Evolutionary conservation across 2,329 filamentous ascomycete species (phyloP).

Genomic region (Trichoderma brevicompactum): DNA sequence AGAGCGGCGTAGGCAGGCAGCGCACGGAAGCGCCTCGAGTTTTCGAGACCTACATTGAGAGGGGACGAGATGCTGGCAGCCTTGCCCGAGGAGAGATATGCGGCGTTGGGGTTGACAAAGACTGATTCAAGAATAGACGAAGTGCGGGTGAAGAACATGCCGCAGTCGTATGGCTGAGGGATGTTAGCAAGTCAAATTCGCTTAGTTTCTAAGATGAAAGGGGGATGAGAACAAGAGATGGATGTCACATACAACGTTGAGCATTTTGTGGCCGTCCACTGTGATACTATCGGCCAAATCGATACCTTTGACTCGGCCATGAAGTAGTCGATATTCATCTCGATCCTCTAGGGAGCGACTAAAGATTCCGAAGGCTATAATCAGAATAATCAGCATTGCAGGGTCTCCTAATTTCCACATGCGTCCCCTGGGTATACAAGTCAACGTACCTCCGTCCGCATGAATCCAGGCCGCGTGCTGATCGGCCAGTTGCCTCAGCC

Average conservation of each 20-base stretch:
- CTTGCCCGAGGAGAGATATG: conserved; percentile 65
- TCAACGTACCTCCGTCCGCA: conserved; percentile 70
- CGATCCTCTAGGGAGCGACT: conserved; percentile 65
- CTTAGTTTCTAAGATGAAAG: background rate
- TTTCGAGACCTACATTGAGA: conserved; percentile 85
- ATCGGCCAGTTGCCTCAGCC: conserved; percentile 72
- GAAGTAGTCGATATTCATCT: conserved; percentile 60
- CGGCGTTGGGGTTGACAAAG: conserved; percentile 84
- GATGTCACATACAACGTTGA: conserved; percentile 71
- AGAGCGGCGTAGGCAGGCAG: conserved; percentile 87
- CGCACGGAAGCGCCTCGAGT: conserved; percentile 87
- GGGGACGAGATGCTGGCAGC: conserved; percentile 69
- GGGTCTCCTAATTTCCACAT: too few relatives aligned
- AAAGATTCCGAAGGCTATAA: conserved; percentile 79
- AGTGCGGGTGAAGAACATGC: conserved; percentile 81
- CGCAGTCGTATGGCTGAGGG: conserved; percentile 80
- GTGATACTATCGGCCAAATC: conserved; percentile 87
- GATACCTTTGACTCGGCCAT: conserved; percentile 61
- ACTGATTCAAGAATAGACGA: conserved; percentile 61
- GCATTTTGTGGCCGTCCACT: conserved; percentile 85
- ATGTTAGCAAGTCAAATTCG: conserved; percentile 18
- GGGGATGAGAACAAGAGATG: background rate
- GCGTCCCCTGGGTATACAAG: background rate
- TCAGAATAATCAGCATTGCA: conserved; percentile 7
- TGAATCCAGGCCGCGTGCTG: conserved; percentile 82